Evolutionary conservation across 345 rosid genomes (phyloP).

Genomic region (Eucalyptus urophylla): DNA sequence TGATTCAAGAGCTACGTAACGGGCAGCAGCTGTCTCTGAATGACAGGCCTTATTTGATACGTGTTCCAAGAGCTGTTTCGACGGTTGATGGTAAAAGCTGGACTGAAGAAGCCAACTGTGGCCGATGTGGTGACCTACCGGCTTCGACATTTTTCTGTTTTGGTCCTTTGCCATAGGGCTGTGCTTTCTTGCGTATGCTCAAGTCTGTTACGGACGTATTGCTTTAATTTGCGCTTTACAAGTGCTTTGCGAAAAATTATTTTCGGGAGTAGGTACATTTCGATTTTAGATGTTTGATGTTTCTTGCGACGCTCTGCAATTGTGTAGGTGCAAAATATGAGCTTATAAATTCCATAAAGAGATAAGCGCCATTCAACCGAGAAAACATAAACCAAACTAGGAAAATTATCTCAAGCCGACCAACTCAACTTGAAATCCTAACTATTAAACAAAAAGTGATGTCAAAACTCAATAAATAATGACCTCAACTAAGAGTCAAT

Average conservation of each 20-base stretch:
- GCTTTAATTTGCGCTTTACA: not conserved
- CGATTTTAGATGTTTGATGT: not conserved
- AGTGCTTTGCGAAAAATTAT: not conserved
- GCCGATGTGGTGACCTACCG: not conserved
- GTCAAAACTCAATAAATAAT: not conserved
- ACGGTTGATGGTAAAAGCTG: not conserved
- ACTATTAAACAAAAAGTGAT: not conserved
- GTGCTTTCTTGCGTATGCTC: not conserved
- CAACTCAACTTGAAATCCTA: not conserved
- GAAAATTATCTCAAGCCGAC: not conserved
- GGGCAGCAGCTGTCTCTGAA: conserved; percentile 59
- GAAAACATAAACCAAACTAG: not conserved
- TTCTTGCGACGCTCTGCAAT: not conserved
- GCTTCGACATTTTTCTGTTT: not conserved
- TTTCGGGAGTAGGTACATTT: not conserved
- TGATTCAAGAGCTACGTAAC: conserved; percentile 51
- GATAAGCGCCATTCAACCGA: not conserved
- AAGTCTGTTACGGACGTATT: not conserved
- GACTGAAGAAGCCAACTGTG: not conserved
- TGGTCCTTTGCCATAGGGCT: not conserved
- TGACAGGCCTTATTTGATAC: not conserved
- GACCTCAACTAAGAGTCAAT: no score
- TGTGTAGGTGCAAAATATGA: not conserved
- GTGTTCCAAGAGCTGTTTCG: not conserved
- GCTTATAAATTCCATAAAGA: not conserved